Base-by-base conservation (phyloP, 208 protist genomes). In the Wallacemonas rigidus region DNA sequence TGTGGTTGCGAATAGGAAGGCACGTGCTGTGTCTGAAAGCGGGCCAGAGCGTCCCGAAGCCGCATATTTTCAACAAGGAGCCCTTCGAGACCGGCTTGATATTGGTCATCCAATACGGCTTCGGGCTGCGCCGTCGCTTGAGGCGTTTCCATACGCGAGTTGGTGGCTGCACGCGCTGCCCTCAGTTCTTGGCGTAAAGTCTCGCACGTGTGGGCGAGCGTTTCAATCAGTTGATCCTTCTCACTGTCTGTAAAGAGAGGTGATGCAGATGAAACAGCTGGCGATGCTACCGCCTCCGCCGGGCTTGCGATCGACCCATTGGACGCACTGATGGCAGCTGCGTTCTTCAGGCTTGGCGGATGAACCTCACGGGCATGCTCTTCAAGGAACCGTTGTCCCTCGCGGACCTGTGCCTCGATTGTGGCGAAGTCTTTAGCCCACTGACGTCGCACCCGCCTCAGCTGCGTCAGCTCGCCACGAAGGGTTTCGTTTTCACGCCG, bases 41-140 rank as follows among this genome's bases (percentile, higher is more conserved):
- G 69, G 6, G 40, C 75, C 0, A 69, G 45, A 11, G 60, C 54
- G 4, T 64, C 60, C 12, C 69, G 53, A 11, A 80, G 62, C 14
- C 75, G 60, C 11, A 57, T 70, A 40, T 80, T 80, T 56, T 80
- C 75, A 2, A 62, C 75, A 2, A 69, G 63, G 15, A 80, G 41
- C 11, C 14, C 51, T 39, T 75, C 75, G 11, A 75, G 4, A 41
- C 35, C 14, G 15, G 14, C 9, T n/a, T 56, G 51, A 5, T n/a
- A 7, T 9, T 9, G 14, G 51, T 5, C 51, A 26, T 56, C 51
- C 45, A 12, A 6, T 6, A 12, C 8, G 45, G 45, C 26, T 26
- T 26, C 26, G 26, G 45, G 8, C 8, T 50, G 45, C 1, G 45
- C 45, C 12, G 45, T 12, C 45, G 45, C 8, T 50, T 0, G 45